Conservation (phyloP, 2,329 filamentous ascomycete species). For the Paraconiothyrium brasiliense region DNA sequence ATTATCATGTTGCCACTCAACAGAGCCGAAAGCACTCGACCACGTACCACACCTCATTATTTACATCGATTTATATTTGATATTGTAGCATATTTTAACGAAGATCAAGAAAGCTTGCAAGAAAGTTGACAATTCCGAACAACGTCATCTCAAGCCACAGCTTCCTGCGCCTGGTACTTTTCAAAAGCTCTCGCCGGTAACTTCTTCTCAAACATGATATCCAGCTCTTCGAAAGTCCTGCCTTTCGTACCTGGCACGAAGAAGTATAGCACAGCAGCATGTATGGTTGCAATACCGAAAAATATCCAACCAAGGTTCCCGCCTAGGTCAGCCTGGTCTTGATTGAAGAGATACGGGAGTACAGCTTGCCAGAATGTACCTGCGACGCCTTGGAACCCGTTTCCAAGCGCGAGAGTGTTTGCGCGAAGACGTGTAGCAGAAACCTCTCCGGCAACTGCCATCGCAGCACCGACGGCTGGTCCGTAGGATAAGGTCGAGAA, state of each 20-base stretch:
- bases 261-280: background rate
- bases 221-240: constrained; percentile 54
- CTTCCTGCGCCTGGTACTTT: background rate
- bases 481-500: constrained; percentile 7
- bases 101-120: too few species aligned
- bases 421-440: background rate
- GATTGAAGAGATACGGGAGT: constrained; percentile 7
- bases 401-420: background rate
- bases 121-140: too few species aligned
- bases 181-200: constrained; percentile 25
- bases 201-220: constrained; percentile 51
- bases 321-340: constrained; percentile 3
- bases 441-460: constrained; percentile 9
- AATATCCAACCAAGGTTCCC: constrained; percentile 8
- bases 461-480: background rate
- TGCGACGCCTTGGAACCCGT: constrained; percentile 4
- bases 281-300: constrained; percentile 4
- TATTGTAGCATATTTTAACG: too few species aligned
- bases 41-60: too few species aligned
- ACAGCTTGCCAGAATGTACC: constrained; percentile 6
- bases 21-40: too few species aligned
- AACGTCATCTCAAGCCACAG: background rate
- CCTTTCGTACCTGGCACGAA: constrained; percentile 48
- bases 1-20: too few species aligned
- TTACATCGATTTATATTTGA: too few species aligned